These are phyloP conservation scores for Kregervanrija fluxuum DNA, from an alignment of 805 yeast genomes.

Conservation along the genomic window DNA sequence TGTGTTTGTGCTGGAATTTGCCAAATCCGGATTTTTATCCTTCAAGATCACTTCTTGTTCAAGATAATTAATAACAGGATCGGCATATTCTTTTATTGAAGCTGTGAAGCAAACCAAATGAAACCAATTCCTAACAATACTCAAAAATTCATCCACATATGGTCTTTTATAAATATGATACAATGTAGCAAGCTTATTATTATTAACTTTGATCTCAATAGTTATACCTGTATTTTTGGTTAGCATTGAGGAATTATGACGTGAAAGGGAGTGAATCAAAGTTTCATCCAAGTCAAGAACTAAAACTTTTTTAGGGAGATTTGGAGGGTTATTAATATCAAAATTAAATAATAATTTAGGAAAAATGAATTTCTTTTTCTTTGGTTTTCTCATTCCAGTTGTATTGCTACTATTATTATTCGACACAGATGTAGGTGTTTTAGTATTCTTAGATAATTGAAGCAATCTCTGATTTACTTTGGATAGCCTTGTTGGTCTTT, in stretches of 20 bases:
- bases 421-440: conserved; percentile 1
- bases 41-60: conserved; percentile 49
- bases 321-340: conserved; percentile 26
- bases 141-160: conserved; percentile 75
- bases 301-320: conserved; percentile 45
- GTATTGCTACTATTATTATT: not conserved
- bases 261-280: conserved; percentile 79
- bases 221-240: conserved; percentile 51
- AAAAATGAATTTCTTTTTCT: conserved; percentile 25
- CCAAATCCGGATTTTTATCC: conserved; percentile 11
- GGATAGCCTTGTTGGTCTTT: not conserved
- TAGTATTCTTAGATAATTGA: conserved; percentile 1
- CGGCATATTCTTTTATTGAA: conserved; percentile 90
- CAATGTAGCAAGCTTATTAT: conserved; percentile 64
- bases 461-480: not conserved
- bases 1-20: conserved; percentile 13
- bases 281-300: conserved; percentile 93
- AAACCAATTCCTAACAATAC: conserved; percentile 78
- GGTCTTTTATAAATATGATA: conserved; percentile 93
- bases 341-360: conserved; percentile 29
- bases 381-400: conserved; percentile 5
- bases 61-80: conserved; percentile 90
- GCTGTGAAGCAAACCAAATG: conserved; percentile 91
- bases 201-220: conserved; percentile 68
- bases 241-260: conserved; percentile 39